phyloP scores from a whole-genome alignment of 1,139 yeast genomes.

The Blastobotrys apis region DNA sequence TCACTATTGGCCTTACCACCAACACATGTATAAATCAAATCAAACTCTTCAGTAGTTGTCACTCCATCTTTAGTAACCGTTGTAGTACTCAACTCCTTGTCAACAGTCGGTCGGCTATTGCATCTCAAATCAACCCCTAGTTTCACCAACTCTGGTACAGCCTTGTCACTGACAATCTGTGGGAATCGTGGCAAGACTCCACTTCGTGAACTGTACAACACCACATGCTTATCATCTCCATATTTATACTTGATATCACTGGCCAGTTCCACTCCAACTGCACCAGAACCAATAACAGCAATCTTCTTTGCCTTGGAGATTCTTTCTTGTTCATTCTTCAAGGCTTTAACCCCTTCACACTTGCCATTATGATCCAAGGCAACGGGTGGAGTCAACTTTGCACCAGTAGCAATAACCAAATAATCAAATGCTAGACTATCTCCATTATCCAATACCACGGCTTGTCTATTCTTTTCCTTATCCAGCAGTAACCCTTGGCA shows the following conservation, averaged over 20 bases:
- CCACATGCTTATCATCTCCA: conserved; percentile 20
- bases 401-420: conserved; percentile 79
- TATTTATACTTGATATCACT: conserved; percentile 26
- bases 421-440: conserved; percentile 53
- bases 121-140: conserved; percentile 19
- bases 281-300: conserved; percentile 28
- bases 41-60: conserved; percentile 15
- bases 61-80: conserved; percentile 11
- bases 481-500: conserved; percentile 10
- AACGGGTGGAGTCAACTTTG: conserved; percentile 55
- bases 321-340: conserved; percentile 11
- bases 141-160: conserved; percentile 15
- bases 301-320: conserved; percentile 19
- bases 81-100: neutral
- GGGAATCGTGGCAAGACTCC: conserved; percentile 19
- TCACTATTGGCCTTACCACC: conserved; percentile 18
- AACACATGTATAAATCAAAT: conserved; percentile 20
- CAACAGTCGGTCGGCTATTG: conserved; percentile 14
- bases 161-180: conserved; percentile 15
- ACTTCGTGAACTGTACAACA: conserved; percentile 18
- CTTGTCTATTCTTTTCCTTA: conserved; percentile 6
- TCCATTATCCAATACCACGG: conserved; percentile 5
- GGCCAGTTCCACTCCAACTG: conserved; percentile 28
- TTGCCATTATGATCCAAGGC: conserved; percentile 37
- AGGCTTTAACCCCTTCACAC: conserved; percentile 14